A percentile compares a stretch with the other conserved stretches of the same genome.
These are phyloP conservation scores for Oldenlandia corymbosa DNA, from an alignment of 257 asterid genomes.

Conservation along the genomic window DNA sequence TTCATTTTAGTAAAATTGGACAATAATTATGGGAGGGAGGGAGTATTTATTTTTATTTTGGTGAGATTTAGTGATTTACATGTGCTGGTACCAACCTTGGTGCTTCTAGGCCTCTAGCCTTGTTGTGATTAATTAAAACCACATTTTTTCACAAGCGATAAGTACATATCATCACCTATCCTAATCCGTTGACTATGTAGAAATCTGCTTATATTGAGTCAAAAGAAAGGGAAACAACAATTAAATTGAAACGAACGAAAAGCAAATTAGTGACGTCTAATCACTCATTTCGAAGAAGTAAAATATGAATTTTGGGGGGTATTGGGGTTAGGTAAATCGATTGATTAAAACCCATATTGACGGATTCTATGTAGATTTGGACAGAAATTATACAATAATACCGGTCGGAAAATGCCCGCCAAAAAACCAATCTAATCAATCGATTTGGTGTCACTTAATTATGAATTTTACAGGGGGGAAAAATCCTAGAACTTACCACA, in stretches of 20 bases:
- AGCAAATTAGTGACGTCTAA: slow-evolving; percentile 25
- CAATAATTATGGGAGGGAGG: no score
- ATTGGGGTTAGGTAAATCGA: slow-evolving; percentile 33
- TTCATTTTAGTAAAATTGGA: no score
- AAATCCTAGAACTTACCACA: not conserved
- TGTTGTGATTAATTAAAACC: no score
- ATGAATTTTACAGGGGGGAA: not conserved
- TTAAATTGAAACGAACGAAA: not conserved
- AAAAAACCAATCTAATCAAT: slow-evolving; percentile 1
- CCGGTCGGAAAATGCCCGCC: slow-evolving; percentile 1
- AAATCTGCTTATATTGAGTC: not conserved
- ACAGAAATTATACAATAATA: not conserved
- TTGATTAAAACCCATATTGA: slow-evolving; percentile 19
- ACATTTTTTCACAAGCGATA: not conserved
- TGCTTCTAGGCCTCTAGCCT: no score
- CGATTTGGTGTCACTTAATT: no score
- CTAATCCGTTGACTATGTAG: slow-evolving; percentile 2
- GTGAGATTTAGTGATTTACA: no score
- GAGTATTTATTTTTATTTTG: no score
- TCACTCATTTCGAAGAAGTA: slow-evolving; percentile 15
- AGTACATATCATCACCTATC: not conserved
- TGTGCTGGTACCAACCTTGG: no score
- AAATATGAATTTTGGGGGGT: slow-evolving; percentile 10
- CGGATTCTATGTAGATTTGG: slow-evolving; percentile 16
- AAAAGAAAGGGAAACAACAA: not conserved